phyloP scores from a whole-genome alignment of 345 rosid genomes.

The Carallia pectinifolia region DNA sequence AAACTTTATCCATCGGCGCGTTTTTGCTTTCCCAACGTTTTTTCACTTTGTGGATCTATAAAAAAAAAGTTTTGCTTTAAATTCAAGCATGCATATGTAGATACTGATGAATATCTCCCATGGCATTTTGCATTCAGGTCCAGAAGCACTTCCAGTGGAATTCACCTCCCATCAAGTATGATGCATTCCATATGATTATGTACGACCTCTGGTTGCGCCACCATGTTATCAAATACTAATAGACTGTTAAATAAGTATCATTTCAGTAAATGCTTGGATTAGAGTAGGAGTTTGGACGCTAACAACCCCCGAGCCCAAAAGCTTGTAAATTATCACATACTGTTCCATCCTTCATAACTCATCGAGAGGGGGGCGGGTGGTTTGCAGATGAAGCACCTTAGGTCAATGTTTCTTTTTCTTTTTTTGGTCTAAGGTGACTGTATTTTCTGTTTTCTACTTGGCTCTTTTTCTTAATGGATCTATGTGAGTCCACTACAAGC shows the following conservation, averaged over 20 bases:
- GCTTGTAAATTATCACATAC: conserved; percentile 7
- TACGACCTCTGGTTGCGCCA: conserved; percentile 93
- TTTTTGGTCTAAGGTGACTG: too few relatives aligned
- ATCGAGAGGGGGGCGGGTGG: background rate
- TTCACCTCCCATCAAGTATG: conserved; percentile 66
- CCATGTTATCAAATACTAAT: conserved; percentile 77
- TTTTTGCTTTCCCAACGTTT: background rate
- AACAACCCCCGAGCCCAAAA: conserved; percentile 5
- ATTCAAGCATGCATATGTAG: background rate
- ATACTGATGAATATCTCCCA: conserved; percentile 5
- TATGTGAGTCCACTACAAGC: too few relatives aligned
- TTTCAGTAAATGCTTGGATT: background rate
- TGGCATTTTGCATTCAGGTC: conserved; percentile 46
- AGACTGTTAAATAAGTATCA: background rate
- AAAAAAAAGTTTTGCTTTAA: background rate
- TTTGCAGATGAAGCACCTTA: too few relatives aligned
- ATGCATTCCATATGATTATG: conserved; percentile 96
- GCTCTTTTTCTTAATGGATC: background rate
- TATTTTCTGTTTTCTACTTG: background rate
- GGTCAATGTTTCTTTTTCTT: background rate
- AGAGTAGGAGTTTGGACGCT: conserved; percentile 3
- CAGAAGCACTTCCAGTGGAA: conserved; percentile 98
- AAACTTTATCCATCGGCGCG: background rate
- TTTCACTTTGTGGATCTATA: background rate
- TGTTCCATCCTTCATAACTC: background rate